These are phyloP conservation scores for Helicostylum pulchrum DNA, from an alignment of 192 early-diverging fungal genomes.

Conservation along the genomic window DNA sequence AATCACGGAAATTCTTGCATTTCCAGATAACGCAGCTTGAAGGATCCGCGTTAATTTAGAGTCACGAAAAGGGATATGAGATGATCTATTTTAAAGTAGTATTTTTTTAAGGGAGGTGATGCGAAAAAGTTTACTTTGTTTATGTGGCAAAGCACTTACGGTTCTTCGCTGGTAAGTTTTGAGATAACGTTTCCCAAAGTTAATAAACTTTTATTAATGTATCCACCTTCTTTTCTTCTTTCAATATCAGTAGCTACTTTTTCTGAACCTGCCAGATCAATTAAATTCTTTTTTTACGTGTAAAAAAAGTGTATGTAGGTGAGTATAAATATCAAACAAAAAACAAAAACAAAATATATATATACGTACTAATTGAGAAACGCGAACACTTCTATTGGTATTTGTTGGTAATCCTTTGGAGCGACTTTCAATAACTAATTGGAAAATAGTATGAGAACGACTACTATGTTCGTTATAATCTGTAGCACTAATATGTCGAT, in stretches of 20 bases:
- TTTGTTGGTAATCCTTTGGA: background rate
- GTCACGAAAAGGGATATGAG: constrained; percentile 95
- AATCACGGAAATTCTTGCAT: constrained; percentile 86
- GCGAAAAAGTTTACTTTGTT: too few species aligned
- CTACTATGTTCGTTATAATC: constrained; percentile 90
- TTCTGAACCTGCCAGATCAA: constrained; percentile 97
- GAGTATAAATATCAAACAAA: too few species aligned
- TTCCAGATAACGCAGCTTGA: constrained; percentile 89
- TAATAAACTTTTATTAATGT: constrained; percentile 89
- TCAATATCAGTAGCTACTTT: constrained; percentile 82
- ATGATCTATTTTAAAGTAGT: constrained; percentile 32
- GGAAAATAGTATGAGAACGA: constrained; percentile 95
- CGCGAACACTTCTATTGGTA: constrained; percentile 21
- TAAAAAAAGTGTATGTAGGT: too few species aligned
- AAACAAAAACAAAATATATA: background rate
- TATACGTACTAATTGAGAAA: constrained; percentile 40
- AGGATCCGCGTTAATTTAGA: constrained; percentile 95
- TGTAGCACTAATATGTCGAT: constrained; percentile 86
- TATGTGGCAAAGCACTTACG: constrained; percentile 26
- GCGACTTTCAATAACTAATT: constrained; percentile 54
- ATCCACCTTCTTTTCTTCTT: constrained; percentile 92
- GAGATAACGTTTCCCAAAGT: constrained; percentile 92
- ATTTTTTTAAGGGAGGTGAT: constrained; percentile 29
- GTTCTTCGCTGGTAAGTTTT: constrained; percentile 68
- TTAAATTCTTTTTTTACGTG: constrained; percentile 65